Percentiles rank a stretch among this genome's conserved stretches.
Conservation (phyloP, 2,329 filamentous ascomycete species). For the Exophiala phaeomuriformis region DNA sequence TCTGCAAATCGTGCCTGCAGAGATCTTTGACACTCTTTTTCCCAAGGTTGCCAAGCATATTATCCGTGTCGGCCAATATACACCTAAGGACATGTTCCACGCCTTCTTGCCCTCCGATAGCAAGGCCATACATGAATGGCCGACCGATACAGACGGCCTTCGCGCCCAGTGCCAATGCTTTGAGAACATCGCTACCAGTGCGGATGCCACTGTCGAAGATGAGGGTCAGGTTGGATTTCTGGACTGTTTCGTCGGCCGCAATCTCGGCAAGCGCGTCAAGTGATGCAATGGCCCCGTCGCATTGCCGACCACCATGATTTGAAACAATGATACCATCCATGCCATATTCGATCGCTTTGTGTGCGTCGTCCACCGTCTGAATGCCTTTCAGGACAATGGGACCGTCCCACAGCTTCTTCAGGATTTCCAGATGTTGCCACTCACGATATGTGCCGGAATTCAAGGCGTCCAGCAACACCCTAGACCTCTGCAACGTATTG, state of each 20-base stretch:
- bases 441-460: slow-evolving; percentile 49
- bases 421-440: slow-evolving; percentile 53
- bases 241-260: slow-evolving; percentile 44
- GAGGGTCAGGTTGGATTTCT: slow-evolving; percentile 33
- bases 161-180: slow-evolving; percentile 49
- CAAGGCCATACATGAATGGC: slow-evolving; percentile 53
- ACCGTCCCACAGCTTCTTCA: slow-evolving; percentile 54
- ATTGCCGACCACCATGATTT: slow-evolving; percentile 48
- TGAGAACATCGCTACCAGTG: slow-evolving; percentile 45
- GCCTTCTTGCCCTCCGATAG: slow-evolving; percentile 47
- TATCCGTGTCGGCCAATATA: slow-evolving; percentile 41
- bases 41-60: slow-evolving; percentile 26
- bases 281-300: slow-evolving; percentile 46
- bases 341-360: slow-evolving; percentile 39
- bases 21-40: slow-evolving; percentile 25
- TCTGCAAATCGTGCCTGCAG: slow-evolving; percentile 23
- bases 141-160: slow-evolving; percentile 52
- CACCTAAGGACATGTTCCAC: slow-evolving; percentile 47
- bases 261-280: slow-evolving; percentile 53
- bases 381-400: slow-evolving; percentile 58
- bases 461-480: slow-evolving; percentile 44
- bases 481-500: slow-evolving; percentile 18
- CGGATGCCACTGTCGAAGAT: slow-evolving; percentile 48
- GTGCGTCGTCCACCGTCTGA: slow-evolving; percentile 45
- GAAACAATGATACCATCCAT: slow-evolving; percentile 46